Percentiles rank a stretch among this genome's conserved stretches.
Conservation (phyloP, 768 basidiomycete genomes). For the Amanita brunnescens region DNA sequence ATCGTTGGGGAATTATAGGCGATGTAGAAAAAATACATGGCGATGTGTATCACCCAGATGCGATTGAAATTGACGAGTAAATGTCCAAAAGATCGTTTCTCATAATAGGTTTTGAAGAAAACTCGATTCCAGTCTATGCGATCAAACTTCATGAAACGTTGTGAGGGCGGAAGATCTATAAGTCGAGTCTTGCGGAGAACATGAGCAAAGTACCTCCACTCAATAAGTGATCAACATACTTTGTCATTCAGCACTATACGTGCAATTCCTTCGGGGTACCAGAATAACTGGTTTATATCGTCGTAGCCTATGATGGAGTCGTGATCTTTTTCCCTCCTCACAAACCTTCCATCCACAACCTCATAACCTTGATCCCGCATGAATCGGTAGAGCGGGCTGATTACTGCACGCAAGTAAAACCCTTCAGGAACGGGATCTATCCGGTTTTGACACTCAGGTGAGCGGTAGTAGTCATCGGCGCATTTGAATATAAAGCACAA, state of each 20-base stretch:
- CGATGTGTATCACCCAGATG: conserved; percentile 96
- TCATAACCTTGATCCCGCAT: conserved; percentile 98
- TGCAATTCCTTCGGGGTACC: conserved; percentile 98
- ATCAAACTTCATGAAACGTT: conserved; percentile 96
- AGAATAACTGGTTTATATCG: conserved; percentile 98
- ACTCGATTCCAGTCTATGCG: conserved; percentile 93
- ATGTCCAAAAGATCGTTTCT: conserved; percentile 95
- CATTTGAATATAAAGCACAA: conserved; percentile 99
- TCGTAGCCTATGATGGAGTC: conserved; percentile 96
- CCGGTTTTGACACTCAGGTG: conserved; percentile 93
- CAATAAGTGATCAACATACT: conserved; percentile 31
- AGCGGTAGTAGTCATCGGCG: conserved; percentile 98
- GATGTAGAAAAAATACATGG: conserved; percentile 95
- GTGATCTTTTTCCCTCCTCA: conserved; percentile 89
- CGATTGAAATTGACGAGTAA: conserved; percentile 99
- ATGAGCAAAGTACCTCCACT: background rate
- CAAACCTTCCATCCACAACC: conserved; percentile 90
- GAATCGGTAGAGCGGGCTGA: conserved; percentile 93
- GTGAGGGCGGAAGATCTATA: conserved; percentile 83
- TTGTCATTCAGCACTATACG: conserved; percentile 85
- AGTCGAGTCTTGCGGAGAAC: conserved; percentile 58
- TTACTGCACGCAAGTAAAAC: conserved; percentile 82
- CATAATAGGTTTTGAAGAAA: conserved; percentile 99
- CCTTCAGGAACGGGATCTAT: conserved; percentile 92
- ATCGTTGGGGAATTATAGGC: conserved; percentile 86